These are phyloP conservation scores for Leucocoprinus leucothites DNA, from an alignment of 768 basidiomycete species.

Conservation along the genomic window DNA sequence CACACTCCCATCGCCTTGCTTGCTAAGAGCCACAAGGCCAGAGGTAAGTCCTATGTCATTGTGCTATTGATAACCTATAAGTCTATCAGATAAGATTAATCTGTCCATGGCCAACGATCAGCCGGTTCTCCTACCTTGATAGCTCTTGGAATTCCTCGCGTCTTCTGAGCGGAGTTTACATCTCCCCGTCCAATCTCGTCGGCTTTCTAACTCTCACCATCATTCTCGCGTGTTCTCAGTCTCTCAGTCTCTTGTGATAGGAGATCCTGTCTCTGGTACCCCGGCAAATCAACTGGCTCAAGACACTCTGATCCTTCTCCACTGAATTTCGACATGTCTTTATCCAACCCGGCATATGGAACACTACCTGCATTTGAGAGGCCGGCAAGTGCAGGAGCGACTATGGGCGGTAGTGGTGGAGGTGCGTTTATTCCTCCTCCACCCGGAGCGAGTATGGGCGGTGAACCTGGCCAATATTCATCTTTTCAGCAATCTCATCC, in stretches of 20 bases:
- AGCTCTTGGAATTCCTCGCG: neutral
- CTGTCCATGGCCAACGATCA: slow-evolving; percentile 4
- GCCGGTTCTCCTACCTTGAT: neutral
- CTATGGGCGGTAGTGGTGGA: neutral
- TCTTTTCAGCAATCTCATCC: slow-evolving; percentile 14
- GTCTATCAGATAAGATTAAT: slow-evolving; percentile 9
- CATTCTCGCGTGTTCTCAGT: neutral
- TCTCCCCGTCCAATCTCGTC: neutral
- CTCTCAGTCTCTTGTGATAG: neutral
- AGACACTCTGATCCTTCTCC: too few species aligned
- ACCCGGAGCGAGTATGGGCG: slow-evolving; percentile 27
- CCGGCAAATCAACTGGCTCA: too few species aligned
- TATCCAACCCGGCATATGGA: slow-evolving; percentile 5
- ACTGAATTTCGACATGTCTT: neutral
- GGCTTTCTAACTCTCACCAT: neutral
- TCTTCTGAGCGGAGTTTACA: slow-evolving; percentile 3
- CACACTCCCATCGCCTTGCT: neutral
- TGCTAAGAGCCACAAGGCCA: too few species aligned
- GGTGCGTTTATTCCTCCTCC: slow-evolving; percentile 29
- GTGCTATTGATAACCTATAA: neutral
- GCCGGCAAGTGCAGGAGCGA: neutral
- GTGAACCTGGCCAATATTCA: slow-evolving; percentile 20
- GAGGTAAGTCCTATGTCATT: too few species aligned
- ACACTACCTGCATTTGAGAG: neutral
- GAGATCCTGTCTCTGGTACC: neutral